Evolutionary conservation across 352 stramenopile genomes (phyloP), one percentile per base, ranked within the genome.

Genomic region (Phytophthora ohioensis): DNA sequence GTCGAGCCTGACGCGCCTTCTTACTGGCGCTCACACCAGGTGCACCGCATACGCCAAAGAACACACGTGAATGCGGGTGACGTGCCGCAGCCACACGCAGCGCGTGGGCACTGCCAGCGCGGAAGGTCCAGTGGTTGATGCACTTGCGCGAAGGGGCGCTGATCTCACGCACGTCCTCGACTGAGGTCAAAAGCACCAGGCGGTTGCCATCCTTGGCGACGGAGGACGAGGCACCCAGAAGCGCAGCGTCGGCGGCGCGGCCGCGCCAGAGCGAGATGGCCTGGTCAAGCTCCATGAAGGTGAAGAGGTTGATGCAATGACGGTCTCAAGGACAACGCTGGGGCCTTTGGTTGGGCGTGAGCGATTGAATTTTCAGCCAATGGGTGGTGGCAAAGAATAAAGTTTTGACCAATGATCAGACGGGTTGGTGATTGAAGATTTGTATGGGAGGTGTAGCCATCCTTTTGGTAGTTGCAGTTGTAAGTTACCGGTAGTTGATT

Each of bases 41-140:
- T 2, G 67, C 75, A 12, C 73, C 75, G 38, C 82, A 86, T 7
- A 93, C 67, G 12, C 84, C 82, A 34, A 88, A 93, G 41, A 90
- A 79, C 21, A 81, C 57, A 27, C 85, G 82, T 13, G 81, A 91
- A 5, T 69, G 56, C 45, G 86, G 82, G 56, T 91, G 81, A 47
- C 84, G 82, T 67, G 81, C 80, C 9, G 86, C 86, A 9, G 73
- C 63, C n/a, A 91, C 54, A 13, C 68, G 76, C 34, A 93, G 58
- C 43, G 82, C 82, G 34, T 83, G 55, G 21, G 61, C 65, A 54
- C 82, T 87, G 30, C 79, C 83, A 34, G 79, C 56, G 12, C 82
- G 80, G 69, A 93, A 91, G 30, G 81, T 86, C 86, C 86, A 93
- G 78, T 93, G 82, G 75, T 91, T 88, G 45, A 90, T 58, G 53